A percentile compares a stretch with the other conserved stretches of the same genome.
phyloP scores from a whole-genome alignment of 805 yeast species.

The Ogataea kodamae region DNA sequence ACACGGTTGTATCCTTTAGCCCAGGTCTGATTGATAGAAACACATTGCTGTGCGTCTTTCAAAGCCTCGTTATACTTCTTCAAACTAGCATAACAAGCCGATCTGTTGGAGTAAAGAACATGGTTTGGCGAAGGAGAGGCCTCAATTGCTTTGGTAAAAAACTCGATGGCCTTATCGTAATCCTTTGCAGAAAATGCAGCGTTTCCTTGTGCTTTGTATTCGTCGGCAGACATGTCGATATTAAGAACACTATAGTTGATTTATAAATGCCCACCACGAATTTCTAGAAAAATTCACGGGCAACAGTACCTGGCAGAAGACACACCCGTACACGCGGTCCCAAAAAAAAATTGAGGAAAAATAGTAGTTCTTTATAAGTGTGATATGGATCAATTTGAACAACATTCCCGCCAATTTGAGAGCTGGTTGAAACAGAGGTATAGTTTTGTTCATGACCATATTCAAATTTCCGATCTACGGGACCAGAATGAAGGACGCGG shows the following conservation, averaged over 20 bases:
- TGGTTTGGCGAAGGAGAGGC: constrained; percentile 82
- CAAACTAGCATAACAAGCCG: constrained; percentile 84
- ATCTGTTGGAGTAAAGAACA: constrained; percentile 89
- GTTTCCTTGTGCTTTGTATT: constrained; percentile 88
- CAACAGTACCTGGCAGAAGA: neutral
- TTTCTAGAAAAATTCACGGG: constrained; percentile 19
- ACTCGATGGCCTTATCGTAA: constrained; percentile 71
- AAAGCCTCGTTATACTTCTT: constrained; percentile 72
- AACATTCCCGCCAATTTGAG: constrained; percentile 39
- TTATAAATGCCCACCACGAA: constrained; percentile 7
- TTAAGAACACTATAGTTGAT: constrained; percentile 4
- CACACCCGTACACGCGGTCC: constrained; percentile 11
- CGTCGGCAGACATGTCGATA: constrained; percentile 56
- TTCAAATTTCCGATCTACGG: constrained; percentile 61
- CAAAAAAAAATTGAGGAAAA: constrained; percentile 2
- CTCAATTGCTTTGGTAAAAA: constrained; percentile 83
- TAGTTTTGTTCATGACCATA: constrained; percentile 50
- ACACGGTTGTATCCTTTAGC: constrained; percentile 93
- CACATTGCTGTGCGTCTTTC: constrained; percentile 81
- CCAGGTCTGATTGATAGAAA: constrained; percentile 80
- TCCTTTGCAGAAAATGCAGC: constrained; percentile 88
- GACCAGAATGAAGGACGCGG: constrained; percentile 70
- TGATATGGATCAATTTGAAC: constrained; percentile 15
- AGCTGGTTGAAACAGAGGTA: constrained; percentile 45
- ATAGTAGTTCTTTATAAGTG: neutral